A percentile compares a stretch with the other conserved stretches of the same genome.
phyloP scores from a whole-genome alignment of 2,329 filamentous ascomycete species.

The Penicillium sp. region DNA sequence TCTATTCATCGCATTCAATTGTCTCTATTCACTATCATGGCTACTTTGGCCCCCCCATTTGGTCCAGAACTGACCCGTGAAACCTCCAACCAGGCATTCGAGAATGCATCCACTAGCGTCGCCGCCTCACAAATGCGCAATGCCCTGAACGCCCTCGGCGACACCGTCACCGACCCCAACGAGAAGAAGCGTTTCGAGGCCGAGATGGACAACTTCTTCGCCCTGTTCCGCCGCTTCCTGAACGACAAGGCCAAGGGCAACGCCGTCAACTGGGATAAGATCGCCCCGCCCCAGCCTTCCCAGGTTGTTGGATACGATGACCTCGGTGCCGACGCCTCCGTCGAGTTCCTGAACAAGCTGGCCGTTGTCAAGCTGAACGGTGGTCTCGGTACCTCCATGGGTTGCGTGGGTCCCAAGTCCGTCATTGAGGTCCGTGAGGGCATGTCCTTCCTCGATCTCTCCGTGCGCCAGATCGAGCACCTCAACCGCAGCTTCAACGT shows the following conservation, averaged over 20 bases:
- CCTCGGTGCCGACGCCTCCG: conserved; percentile 78
- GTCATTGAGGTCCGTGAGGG: conserved; percentile 98
- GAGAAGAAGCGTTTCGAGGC: conserved; percentile 83
- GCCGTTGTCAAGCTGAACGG: conserved; percentile 98
- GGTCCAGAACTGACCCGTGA: conserved; percentile 6
- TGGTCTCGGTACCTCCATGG: conserved; percentile 98
- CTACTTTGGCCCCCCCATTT: background rate
- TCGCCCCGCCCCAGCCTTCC: conserved; percentile 80
- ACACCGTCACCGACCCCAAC: conserved; percentile 71
- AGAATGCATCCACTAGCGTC: conserved; percentile 97
- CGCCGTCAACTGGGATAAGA: conserved; percentile 90
- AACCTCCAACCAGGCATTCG: conserved; percentile 64
- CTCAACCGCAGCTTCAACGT: conserved; percentile 96
- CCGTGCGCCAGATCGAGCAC: conserved; percentile 96
- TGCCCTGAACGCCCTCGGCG: conserved; percentile 80
- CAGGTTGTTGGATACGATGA: conserved; percentile 94
- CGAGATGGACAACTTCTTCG: conserved; percentile 99
- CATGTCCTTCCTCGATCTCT: conserved; percentile 99
- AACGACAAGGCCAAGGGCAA: conserved; percentile 99
- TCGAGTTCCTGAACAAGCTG: conserved; percentile 91
- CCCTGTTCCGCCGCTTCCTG: conserved; percentile 92
- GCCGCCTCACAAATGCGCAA: conserved; percentile 99
- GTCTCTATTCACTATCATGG: background rate
- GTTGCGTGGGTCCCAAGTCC: conserved; percentile 96
- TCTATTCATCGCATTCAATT: background rate